Evolutionary conservation across 176 grass and related monocot species (phyloP).

Genomic region (Dendrocalamus sinicus): DNA sequence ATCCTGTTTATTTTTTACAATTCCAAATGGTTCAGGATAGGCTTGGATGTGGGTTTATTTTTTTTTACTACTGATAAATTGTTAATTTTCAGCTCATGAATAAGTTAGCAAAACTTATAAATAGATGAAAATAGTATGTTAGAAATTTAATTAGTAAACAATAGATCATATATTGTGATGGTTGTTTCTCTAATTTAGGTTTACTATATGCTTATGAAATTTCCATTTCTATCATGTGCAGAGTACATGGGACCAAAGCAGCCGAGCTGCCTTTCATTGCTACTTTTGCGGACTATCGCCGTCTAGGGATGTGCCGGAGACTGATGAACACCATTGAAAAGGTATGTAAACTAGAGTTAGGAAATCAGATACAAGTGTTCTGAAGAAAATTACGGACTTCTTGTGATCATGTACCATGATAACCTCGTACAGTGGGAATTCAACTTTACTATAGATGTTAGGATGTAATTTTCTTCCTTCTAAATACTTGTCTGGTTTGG

Average conservation of each 20-base stretch:
- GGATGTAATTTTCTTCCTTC: slow-evolving; percentile 33
- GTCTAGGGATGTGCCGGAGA: slow-evolving; percentile 85
- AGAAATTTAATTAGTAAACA: neutral
- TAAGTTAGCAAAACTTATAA: neutral
- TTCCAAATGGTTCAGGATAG: neutral
- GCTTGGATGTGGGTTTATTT: neutral
- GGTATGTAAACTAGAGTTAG: slow-evolving; percentile 39
- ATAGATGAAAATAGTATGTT: neutral
- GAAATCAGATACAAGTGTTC: slow-evolving; percentile 37
- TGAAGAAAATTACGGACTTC: slow-evolving; percentile 25
- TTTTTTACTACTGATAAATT: neutral
- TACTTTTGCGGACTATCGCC: slow-evolving; percentile 75
- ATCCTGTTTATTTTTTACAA: neutral
- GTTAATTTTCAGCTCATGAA: slow-evolving; percentile 20
- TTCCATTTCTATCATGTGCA: slow-evolving; percentile 36
- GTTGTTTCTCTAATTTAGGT: neutral
- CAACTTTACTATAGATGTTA: slow-evolving; percentile 14
- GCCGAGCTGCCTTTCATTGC: slow-evolving; percentile 89
- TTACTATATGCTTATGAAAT: slow-evolving; percentile 8
- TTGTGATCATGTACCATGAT: slow-evolving; percentile 1
- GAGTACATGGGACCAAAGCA: slow-evolving; percentile 86
- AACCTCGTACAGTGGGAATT: slow-evolving; percentile 2
- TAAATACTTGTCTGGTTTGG: neutral
- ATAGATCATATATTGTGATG: neutral
- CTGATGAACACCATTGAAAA: slow-evolving; percentile 83